Evolutionary conservation across 2,329 filamentous ascomycete species (phyloP).

Genomic region (Phialocephala subalpina): DNA sequence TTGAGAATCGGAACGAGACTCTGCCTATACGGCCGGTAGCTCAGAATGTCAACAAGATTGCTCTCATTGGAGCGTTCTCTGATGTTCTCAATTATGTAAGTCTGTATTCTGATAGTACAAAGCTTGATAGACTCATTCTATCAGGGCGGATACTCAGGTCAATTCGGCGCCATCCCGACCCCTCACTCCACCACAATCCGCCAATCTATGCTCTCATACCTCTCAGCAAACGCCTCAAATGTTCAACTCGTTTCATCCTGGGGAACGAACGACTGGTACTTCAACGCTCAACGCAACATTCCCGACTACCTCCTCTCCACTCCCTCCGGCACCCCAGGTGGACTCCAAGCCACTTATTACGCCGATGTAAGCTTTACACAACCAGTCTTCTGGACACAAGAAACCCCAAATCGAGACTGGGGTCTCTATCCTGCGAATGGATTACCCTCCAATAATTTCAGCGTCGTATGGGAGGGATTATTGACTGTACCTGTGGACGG

Average conservation of each 20-base stretch:
- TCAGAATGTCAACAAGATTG: slow-evolving; percentile 46
- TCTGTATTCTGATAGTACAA: not conserved
- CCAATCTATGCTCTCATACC: slow-evolving; percentile 46
- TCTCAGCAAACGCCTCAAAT: slow-evolving; percentile 32
- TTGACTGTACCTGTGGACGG: slow-evolving; percentile 48
- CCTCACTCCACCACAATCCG: slow-evolving; percentile 49
- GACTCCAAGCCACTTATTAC: slow-evolving; percentile 51
- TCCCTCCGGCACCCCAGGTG: slow-evolving; percentile 46
- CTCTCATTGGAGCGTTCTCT: slow-evolving; percentile 51
- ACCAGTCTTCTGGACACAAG: slow-evolving; percentile 42
- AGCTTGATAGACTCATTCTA: not conserved
- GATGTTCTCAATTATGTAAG: slow-evolving; percentile 50
- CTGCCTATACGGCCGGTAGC: slow-evolving; percentile 45
- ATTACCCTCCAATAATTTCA: slow-evolving; percentile 54
- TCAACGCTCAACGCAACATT: slow-evolving; percentile 53
- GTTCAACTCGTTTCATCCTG: slow-evolving; percentile 50
- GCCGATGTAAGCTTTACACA: slow-evolving; percentile 49
- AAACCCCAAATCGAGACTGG: slow-evolving; percentile 52
- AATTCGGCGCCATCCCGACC: slow-evolving; percentile 51
- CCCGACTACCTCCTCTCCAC: slow-evolving; percentile 51
- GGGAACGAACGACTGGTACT: slow-evolving; percentile 54
- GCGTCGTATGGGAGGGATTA: slow-evolving; percentile 52
- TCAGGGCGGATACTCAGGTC: slow-evolving; percentile 51
- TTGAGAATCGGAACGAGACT: slow-evolving; percentile 51
- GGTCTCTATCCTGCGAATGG: slow-evolving; percentile 52